Evolutionary conservation across 106 monocot genomes (phyloP), one percentile per base, ranked within the genome.

Genomic region (Allium cepa): DNA sequence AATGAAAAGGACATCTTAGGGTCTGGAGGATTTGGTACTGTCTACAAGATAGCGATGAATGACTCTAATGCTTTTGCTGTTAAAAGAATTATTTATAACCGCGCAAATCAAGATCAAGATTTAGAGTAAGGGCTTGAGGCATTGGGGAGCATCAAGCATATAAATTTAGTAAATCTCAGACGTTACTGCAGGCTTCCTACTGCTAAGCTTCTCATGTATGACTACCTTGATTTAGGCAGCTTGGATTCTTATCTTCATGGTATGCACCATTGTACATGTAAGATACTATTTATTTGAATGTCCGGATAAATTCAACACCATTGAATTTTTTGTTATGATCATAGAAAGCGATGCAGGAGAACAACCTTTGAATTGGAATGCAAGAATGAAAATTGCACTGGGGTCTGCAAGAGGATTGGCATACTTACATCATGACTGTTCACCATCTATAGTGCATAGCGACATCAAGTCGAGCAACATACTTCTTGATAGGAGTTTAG

Each of bases 351-450:
- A 76, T 22, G 71, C 84, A 74, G 78, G 82, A 60, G 96, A 92
- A 18, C 88, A 88, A 47, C 76, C 88, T 11, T 79, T 97, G 71
- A 97, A 97, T 57, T 97, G 96, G 96, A 97, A 97, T 82, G 88
- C 96, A 18, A 78, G 96, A 15, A 80, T 97, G 83, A 92, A 88
- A 67, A 97, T 97, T 67, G 92, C 88, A 8, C 74, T 97, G 48
- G 96, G 92, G 15, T 92, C 92, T 58, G 88, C 92, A 26, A 58
- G 89, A 80, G 96, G 96, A 16, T 50, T 97, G 49, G 88, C 96
- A 57, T 97, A 97, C 66, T 57, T 97, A 68, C 96, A 97, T 69
- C 96, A 97, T 75, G 96, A 97, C 56, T 92, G 92, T 74, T 92
- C 77, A 11, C 92, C 96, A 10, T 78, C 55, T 11, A 89, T 97